phyloP scores from a whole-genome alignment of 257 asterid species.

The Striga asiatica region DNA sequence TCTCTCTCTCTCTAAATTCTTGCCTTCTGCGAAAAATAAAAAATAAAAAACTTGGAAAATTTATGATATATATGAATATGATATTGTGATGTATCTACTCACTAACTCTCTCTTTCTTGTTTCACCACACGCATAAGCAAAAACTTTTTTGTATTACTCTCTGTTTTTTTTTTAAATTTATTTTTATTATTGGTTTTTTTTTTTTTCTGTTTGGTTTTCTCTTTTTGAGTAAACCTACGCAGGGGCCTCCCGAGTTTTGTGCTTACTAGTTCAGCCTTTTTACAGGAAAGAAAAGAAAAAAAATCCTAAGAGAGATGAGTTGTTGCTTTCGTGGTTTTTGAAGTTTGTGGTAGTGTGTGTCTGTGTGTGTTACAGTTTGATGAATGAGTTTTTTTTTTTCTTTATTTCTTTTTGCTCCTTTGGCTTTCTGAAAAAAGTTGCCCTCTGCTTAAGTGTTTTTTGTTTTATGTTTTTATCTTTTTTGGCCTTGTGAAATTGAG shows the following conservation, averaged over 20 bases:
- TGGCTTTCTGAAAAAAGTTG: conserved; percentile 15
- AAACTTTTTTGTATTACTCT: neutral
- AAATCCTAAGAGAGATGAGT: conserved; percentile 39
- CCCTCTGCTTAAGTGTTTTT: conserved; percentile 18
- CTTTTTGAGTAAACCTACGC: conserved; percentile 23
- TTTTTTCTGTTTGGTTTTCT: neutral
- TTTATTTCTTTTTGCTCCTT: too few species aligned
- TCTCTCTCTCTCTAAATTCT: too few species aligned
- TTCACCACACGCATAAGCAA: conserved; percentile 48
- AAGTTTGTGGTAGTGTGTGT: neutral
- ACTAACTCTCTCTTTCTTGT: conserved; percentile 12
- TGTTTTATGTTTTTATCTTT: neutral
- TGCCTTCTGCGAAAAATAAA: too few species aligned
- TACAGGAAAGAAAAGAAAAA: too few species aligned
- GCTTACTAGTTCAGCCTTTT: conserved; percentile 71
- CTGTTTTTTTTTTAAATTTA: neutral
- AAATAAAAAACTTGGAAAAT: neutral
- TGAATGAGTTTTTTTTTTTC: conserved; percentile 7
- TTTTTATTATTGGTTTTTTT: too few species aligned
- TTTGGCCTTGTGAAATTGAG: conserved; percentile 25
- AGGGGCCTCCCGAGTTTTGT: conserved; percentile 86
- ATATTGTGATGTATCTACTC: too few species aligned
- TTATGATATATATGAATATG: too few species aligned
- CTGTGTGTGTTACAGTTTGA: neutral
- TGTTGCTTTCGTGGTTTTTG: conserved; percentile 13